phyloP scores from a whole-genome alignment of 2,329 filamentous ascomycete species.

The Blumeria hordei region DNA sequence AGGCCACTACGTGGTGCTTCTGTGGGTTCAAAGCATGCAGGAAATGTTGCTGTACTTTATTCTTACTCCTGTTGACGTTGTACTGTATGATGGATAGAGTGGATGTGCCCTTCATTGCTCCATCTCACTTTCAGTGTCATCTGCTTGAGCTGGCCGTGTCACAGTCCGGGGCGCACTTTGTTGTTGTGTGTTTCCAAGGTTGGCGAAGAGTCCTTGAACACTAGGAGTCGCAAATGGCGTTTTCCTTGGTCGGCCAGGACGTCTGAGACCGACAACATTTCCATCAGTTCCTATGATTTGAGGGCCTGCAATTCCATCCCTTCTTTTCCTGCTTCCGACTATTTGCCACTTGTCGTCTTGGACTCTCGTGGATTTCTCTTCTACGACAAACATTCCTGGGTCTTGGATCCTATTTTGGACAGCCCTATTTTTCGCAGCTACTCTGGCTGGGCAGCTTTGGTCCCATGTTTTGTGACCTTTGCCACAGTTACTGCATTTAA shows the following conservation, averaged over 20 bases:
- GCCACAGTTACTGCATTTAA: neutral
- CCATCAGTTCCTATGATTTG: neutral
- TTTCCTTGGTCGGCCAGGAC: neutral
- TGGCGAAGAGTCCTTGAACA: neutral
- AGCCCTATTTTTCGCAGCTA: neutral
- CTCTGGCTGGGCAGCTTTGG: neutral
- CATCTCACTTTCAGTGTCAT: neutral
- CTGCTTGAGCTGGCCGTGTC: neutral
- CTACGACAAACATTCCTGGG: neutral
- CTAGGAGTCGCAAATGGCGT: neutral
- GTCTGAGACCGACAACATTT: no score
- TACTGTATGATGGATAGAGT: neutral
- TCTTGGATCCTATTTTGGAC: neutral
- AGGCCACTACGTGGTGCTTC: neutral
- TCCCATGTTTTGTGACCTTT: neutral
- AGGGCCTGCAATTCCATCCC: neutral
- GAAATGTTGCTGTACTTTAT: conserved; percentile 1
- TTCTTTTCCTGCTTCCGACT: neutral
- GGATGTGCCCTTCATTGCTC: neutral
- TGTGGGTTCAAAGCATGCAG: neutral
- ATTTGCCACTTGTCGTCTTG: neutral
- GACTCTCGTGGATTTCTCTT: no score
- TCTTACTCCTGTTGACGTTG: neutral
- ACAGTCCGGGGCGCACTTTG: neutral
- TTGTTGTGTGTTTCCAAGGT: neutral